Evolutionary conservation across 225 moss, liverwort and hornwort genomes (phyloP).

Genomic region (Climacium dendroides): DNA sequence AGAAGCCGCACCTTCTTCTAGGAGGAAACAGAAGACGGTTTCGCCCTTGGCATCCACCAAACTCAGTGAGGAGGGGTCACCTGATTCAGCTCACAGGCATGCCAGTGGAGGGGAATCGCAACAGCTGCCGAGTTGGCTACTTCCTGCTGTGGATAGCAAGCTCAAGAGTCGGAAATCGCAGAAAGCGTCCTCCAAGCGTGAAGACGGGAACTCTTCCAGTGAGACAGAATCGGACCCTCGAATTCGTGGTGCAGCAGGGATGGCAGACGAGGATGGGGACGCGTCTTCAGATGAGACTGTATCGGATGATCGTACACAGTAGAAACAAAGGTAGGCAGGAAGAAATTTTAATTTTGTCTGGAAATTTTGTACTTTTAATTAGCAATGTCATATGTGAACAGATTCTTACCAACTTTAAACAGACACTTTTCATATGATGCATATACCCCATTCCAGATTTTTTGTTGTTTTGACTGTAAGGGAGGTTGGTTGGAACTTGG

Average conservation of each 20-base stretch:
- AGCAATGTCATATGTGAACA: conserved; percentile 20
- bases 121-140: conserved; percentile 28
- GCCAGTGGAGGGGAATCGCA: not conserved
- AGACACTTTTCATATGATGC: not conserved
- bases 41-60: not conserved
- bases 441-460: not conserved
- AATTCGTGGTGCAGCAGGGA: conserved; percentile 53
- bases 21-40: conserved; percentile 10
- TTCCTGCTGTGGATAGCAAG: not conserved
- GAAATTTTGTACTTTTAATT: conserved; percentile 19
- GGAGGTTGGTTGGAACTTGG: not conserved
- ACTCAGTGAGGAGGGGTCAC: conserved; percentile 15
- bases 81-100: not conserved
- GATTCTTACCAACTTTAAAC: conserved; percentile 16
- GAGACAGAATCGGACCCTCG: conserved; percentile 92
- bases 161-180: conserved; percentile 6
- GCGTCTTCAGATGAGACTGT: conserved; percentile 95
- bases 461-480: not conserved
- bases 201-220: conserved; percentile 67
- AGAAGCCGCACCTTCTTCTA: not conserved
- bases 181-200: conserved; percentile 14
- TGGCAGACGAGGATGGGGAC: conserved; percentile 54
- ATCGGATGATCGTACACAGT: conserved; percentile 88
- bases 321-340: not conserved
- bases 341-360: conserved; percentile 11